These are phyloP conservation scores for Megacollybia marginata DNA, from an alignment of 768 basidiomycete species.

Conservation along the genomic window DNA sequence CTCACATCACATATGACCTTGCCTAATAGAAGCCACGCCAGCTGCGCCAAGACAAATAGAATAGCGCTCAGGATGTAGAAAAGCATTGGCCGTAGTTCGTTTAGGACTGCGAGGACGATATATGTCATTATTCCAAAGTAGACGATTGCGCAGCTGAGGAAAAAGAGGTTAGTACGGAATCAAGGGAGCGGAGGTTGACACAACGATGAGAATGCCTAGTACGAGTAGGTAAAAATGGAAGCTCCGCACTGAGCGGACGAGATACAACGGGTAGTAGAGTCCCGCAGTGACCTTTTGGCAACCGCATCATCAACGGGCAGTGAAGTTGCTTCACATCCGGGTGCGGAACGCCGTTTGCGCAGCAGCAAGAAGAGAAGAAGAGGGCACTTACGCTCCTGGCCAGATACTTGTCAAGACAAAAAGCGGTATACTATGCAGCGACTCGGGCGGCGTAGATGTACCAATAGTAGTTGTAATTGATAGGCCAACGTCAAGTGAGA, in stretches of 20 bases:
- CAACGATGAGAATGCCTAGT: background rate
- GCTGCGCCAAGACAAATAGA: conserved; percentile 74
- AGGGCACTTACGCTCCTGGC: conserved; percentile 59
- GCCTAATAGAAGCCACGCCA: conserved; percentile 76
- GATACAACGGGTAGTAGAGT: no score
- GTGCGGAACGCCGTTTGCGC: no score
- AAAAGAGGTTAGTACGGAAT: background rate
- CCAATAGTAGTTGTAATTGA: conserved; percentile 57
- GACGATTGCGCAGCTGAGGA: conserved; percentile 50
- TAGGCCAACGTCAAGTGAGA: conserved; percentile 76
- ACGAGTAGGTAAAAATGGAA: background rate
- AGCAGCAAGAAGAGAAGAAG: background rate
- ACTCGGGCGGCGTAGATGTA: conserved; percentile 45
- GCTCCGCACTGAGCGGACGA: no score
- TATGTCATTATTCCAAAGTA: conserved; percentile 76
- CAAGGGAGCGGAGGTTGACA: background rate
- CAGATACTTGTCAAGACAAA: conserved; percentile 79
- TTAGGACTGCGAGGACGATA: conserved; percentile 69
- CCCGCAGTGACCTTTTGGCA: no score
- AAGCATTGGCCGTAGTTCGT: conserved; percentile 74
- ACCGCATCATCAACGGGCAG: no score
- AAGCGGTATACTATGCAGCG: conserved; percentile 61
- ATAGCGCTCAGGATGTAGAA: conserved; percentile 70
- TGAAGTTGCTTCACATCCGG: no score
- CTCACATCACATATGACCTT: conserved; percentile 65